phyloP scores from a whole-genome alignment of 2,329 filamentous ascomycete species.

The Purpureocillium takamizusanense region DNA sequence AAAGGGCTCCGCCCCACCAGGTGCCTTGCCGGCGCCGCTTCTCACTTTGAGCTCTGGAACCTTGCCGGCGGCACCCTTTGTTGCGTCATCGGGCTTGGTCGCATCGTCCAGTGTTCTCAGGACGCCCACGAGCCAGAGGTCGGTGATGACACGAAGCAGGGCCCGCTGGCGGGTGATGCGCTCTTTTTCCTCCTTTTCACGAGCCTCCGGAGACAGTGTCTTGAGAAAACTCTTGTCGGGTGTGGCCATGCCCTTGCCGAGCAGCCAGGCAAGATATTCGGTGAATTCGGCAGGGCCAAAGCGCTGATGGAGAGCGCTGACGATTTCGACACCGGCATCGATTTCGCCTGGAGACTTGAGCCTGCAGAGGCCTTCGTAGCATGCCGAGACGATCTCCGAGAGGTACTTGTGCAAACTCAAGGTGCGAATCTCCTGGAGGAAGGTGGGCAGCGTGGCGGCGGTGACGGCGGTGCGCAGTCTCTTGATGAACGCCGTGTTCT shows the following conservation, averaged over 20 bases:
- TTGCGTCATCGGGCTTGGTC: conserved; percentile 52
- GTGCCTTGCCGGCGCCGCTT: conserved; percentile 38
- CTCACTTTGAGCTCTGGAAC: conserved; percentile 49
- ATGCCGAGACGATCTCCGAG: conserved; percentile 92
- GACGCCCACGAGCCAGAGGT: conserved; percentile 89
- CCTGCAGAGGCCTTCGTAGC: conserved; percentile 87
- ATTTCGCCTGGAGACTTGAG: conserved; percentile 89
- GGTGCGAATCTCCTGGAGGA: conserved; percentile 81
- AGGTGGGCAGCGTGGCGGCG: conserved; percentile 67
- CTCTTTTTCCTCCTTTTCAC: conserved; percentile 94
- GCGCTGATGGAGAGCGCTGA: conserved; percentile 90
- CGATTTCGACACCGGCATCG: conserved; percentile 82
- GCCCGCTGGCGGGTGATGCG: conserved; percentile 77
- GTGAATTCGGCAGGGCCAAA: conserved; percentile 90
- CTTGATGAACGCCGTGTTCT: conserved; percentile 97
- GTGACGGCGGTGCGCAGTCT: conserved; percentile 85
- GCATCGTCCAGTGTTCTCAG: conserved; percentile 70
- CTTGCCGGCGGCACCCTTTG: conserved; percentile 55
- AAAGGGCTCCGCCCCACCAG: conserved; percentile 74
- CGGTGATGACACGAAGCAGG: conserved; percentile 81
- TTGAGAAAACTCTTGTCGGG: conserved; percentile 82
- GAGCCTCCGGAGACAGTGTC: conserved; percentile 66
- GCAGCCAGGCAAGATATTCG: conserved; percentile 81
- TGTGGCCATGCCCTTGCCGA: conserved; percentile 83
- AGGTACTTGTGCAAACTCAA: conserved; percentile 93